Base-by-base conservation (phyloP, 345 rosid species). In the Linum tenue region DNA sequence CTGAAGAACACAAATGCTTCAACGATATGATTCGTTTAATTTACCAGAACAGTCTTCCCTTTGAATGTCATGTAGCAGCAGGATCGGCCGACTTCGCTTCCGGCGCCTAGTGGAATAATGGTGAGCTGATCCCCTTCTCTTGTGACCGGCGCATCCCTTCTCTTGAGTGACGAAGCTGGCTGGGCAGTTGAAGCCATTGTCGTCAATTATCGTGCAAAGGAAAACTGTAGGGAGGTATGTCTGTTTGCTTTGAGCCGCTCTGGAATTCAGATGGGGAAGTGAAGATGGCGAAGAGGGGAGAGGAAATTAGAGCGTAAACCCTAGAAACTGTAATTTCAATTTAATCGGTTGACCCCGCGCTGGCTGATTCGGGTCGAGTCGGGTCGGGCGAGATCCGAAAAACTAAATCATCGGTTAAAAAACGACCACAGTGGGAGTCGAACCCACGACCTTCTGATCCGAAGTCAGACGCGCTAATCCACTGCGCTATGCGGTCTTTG, bases 391-490 rank as follows among this genome's bases (percentile, higher is more conserved):
- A 15, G 53, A 41, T 7, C 15, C 59, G 10, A 7, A 15, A 57
- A 35, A 59, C 35, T 2, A 31, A 35, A 31, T 39, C 38, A 6
- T 37, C 36, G 0, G 44, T 5, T 14, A 50, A 17, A 35, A 17
- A 36, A 60, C 83, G 87, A 85, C 90, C 83, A 85, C 91, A 86
- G 87, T 85, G 91, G 85, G 83, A 78, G 88, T 87, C 96, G 96
- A 89, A 83, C 89, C 86, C 89, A 85, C 96, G 95, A 89, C 95
- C 96, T 89, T 85, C 85, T 89, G 95, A 92, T 87, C 92, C 97
- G 91, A 92, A 92, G 96, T 87, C 95, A 87, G 87, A 91, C 91
- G 94, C 92, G 88, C 92, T 86, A 88, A 88, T 88, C 91, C 91
- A 88, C 92, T 88, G 91, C 94, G 91, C 97, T 88, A 88, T 86